Conservation (phyloP, 2,329 filamentous ascomycete genomes). For the Lomentospora prolificans region DNA sequence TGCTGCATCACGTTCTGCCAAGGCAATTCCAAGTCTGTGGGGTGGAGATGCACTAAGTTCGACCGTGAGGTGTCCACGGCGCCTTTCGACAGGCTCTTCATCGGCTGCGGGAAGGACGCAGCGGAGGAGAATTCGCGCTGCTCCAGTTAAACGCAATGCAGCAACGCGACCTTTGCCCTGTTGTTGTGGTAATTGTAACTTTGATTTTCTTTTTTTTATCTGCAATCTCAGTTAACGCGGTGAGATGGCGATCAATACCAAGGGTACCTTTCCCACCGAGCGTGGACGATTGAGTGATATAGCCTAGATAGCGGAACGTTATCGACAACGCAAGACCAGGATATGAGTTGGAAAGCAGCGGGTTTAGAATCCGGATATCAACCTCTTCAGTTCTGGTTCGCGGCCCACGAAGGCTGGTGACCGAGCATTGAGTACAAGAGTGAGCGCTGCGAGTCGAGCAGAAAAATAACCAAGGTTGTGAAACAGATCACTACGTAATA, state of each 20-base stretch:
- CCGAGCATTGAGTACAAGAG: too few relatives aligned
- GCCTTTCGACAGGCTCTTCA: slow-evolving; percentile 4
- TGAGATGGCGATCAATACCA: background rate
- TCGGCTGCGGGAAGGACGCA: slow-evolving; percentile 3
- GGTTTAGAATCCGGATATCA: too few relatives aligned
- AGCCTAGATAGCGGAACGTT: too few relatives aligned
- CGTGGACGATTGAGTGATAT: too few relatives aligned
- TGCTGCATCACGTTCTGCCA: slow-evolving; percentile 10
- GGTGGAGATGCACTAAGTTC: slow-evolving; percentile 8
- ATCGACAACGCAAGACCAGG: too few relatives aligned
- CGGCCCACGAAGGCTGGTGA: too few relatives aligned
- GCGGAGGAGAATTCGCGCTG: slow-evolving; percentile 6
- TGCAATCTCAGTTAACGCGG: background rate
- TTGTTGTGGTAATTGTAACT: background rate
- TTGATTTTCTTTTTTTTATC: too few relatives aligned
- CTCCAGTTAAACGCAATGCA: background rate
- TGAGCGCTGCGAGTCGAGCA: too few relatives aligned
- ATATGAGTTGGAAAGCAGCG: too few relatives aligned
- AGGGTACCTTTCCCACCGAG: background rate
- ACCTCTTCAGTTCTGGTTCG: too few relatives aligned
- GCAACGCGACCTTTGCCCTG: background rate
- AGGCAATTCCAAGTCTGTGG: slow-evolving; percentile 1
- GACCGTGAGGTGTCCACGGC: slow-evolving; percentile 4
- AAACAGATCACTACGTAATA: too few relatives aligned
- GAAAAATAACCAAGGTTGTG: too few relatives aligned